A percentile compares a stretch with the other conserved stretches of the same genome.
phyloP scores from a whole-genome alignment of 305 asterid genomes.

The Striga hermonthica region DNA sequence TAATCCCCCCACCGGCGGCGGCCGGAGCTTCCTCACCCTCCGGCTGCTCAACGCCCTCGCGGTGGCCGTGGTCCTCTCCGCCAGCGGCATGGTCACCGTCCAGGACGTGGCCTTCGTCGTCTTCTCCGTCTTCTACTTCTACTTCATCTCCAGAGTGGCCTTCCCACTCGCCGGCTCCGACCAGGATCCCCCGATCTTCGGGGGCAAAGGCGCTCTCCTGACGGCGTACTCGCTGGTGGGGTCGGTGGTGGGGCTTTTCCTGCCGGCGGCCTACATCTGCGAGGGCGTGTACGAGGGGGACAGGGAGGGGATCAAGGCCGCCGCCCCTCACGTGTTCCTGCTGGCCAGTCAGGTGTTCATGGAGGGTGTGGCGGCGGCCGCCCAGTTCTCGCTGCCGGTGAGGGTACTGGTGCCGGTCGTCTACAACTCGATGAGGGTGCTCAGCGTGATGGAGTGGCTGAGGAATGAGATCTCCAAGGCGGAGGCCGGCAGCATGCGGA shows the following conservation, averaged over 20 bases:
- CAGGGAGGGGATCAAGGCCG: constrained; percentile 57
- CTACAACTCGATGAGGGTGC: constrained; percentile 63
- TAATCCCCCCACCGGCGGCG: constrained; percentile 20
- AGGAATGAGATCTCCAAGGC: constrained; percentile 43
- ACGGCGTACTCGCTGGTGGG: constrained; percentile 39
- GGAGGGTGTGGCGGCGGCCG: constrained; percentile 56
- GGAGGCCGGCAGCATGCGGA: constrained; percentile 31
- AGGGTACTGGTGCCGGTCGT: constrained; percentile 66
- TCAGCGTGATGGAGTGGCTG: constrained; percentile 54
- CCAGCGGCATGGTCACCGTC: constrained; percentile 58
- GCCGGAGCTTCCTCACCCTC: constrained; percentile 42
- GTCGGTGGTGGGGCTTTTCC: constrained; percentile 52
- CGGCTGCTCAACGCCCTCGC: constrained; percentile 70
- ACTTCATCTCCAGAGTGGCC: constrained; percentile 57
- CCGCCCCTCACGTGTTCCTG: constrained; percentile 73
- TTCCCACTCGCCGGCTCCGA: constrained; percentile 44
- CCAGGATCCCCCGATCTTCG: constrained; percentile 44
- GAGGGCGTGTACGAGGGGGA: constrained; percentile 62
- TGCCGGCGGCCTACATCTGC: constrained; percentile 63
- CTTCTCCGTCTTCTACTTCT: constrained; percentile 62
- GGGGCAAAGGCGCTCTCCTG: constrained; percentile 40
- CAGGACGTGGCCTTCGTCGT: constrained; percentile 49
- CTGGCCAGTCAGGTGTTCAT: constrained; percentile 67
- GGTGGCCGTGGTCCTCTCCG: constrained; percentile 51
- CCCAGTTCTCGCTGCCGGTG: constrained; percentile 52